Percentiles rank a stretch among this genome's conserved stretches.
These are phyloP conservation scores for Plenodomus lindquistii DNA, from an alignment of 2,329 filamentous ascomycete genomes.

Conservation along the genomic window DNA sequence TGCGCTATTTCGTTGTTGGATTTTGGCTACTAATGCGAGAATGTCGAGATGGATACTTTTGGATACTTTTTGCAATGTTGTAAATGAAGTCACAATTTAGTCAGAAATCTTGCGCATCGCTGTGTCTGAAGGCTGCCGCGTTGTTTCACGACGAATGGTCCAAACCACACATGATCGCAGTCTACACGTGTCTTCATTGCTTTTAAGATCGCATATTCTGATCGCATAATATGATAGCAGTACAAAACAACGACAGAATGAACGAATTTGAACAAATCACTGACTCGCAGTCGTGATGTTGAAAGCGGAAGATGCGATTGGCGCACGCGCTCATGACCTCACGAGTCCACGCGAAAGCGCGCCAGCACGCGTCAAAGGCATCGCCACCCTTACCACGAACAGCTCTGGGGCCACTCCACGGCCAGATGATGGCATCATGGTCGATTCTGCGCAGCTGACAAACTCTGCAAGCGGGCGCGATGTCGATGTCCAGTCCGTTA, in stretches of 20 bases:
- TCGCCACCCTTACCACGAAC: conserved; percentile 8
- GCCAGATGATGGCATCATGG: conserved; percentile 32
- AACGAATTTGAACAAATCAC: too few species aligned
- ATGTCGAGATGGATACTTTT: too few species aligned
- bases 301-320: conserved; percentile 3
- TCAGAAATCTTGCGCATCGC: too few species aligned
- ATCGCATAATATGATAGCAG: too few species aligned
- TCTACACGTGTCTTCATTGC: neutral
- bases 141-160: too few species aligned
- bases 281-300: neutral
- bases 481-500: conserved; percentile 53
- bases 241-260: too few species aligned
- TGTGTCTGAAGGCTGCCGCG: too few species aligned
- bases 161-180: neutral
- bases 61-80: too few species aligned
- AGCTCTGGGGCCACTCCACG: neutral
- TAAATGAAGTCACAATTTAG: too few species aligned
- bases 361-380: conserved; percentile 13
- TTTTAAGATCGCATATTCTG: neutral
- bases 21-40: too few species aligned
- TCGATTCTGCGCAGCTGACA: conserved; percentile 12
- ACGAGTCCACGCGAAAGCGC: conserved; percentile 17
- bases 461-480: conserved; percentile 61
- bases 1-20: too few species aligned
- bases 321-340: conserved; percentile 14